A percentile compares a stretch with the other conserved stretches of the same genome.
phyloP scores from a whole-genome alignment of 345 rosid genomes.

The Populus deltoides region DNA sequence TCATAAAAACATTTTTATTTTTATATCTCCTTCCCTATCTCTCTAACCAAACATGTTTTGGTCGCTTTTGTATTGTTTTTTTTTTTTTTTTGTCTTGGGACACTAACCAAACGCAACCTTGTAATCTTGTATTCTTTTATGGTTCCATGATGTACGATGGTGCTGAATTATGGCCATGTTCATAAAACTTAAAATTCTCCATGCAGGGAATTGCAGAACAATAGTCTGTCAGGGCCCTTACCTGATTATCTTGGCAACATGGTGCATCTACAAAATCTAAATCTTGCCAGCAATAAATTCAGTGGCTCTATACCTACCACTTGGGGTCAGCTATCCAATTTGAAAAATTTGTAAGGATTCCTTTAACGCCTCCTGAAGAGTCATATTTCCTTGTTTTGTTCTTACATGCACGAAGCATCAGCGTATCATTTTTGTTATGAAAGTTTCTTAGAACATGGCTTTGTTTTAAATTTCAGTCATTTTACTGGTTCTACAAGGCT shows the following conservation, averaged over 20 bases:
- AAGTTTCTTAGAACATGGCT: not conserved
- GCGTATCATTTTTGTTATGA: not conserved
- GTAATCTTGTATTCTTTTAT: too few relatives aligned
- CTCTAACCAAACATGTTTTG: too few relatives aligned
- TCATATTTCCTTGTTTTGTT: not conserved
- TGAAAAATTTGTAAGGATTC: conserved; percentile 61
- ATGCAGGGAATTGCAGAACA: conserved; percentile 85
- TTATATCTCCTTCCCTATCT: too few relatives aligned
- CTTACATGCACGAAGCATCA: not conserved
- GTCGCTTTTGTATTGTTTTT: too few relatives aligned
- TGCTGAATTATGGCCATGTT: conserved; percentile 1
- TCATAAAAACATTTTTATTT: too few relatives aligned
- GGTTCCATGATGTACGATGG: not conserved
- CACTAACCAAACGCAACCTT: too few relatives aligned
- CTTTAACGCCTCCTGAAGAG: not conserved
- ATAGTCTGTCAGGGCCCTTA: conserved; percentile 60
- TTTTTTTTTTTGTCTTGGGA: too few relatives aligned
- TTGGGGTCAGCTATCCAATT: conserved; percentile 67
- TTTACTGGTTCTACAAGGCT: not conserved
- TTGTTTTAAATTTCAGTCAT: not conserved
- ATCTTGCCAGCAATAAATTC: conserved; percentile 76
- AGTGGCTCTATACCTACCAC: conserved; percentile 62
- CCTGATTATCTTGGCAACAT: conserved; percentile 68
- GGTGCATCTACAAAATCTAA: conserved; percentile 54
- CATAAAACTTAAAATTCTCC: conserved; percentile 1